Conservation (phyloP, 2,329 filamentous ascomycete genomes). For the Phialemonium atrogriseum region DNA sequence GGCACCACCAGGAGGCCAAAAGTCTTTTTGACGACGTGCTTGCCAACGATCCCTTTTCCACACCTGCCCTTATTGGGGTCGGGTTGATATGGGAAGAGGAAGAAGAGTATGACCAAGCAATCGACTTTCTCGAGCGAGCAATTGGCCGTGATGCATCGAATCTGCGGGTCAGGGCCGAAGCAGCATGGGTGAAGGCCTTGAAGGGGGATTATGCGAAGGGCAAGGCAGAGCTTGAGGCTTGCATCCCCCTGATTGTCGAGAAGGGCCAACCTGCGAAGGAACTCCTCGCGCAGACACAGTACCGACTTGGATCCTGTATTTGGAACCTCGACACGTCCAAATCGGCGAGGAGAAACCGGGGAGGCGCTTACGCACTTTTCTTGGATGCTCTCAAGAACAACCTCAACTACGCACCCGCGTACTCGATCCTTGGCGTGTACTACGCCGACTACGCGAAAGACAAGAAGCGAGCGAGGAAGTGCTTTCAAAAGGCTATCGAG, state of each 20-base stretch:
- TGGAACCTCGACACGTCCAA: conserved; percentile 77
- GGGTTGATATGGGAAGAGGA: conserved; percentile 91
- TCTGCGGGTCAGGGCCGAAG: conserved; percentile 72
- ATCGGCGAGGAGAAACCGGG: conserved; percentile 68
- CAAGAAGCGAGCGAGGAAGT: conserved; percentile 76
- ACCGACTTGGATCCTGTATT: conserved; percentile 77
- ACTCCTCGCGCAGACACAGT: conserved; percentile 76
- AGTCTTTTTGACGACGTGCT: conserved; percentile 78
- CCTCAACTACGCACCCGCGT: conserved; percentile 80
- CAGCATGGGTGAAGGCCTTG: conserved; percentile 85
- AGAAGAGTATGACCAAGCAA: conserved; percentile 75
- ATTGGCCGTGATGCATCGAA: conserved; percentile 65
- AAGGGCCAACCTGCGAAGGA: conserved; percentile 53
- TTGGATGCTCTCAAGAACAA: conserved; percentile 78
- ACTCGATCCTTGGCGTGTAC: conserved; percentile 83
- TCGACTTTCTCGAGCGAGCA: conserved; percentile 72
- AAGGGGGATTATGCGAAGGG: conserved; percentile 66
- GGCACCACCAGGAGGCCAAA: conserved; percentile 83
- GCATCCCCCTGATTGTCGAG: conserved; percentile 55
- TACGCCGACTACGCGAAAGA: conserved; percentile 89
- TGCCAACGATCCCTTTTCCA: conserved; percentile 64
- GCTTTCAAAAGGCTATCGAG: conserved; percentile 94
- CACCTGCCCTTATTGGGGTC: conserved; percentile 76
- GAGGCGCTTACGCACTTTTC: conserved; percentile 76
- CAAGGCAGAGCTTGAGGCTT: conserved; percentile 60